These are phyloP conservation scores for Melastoma malabathricum DNA, from an alignment of 345 rosid species.

Conservation along the genomic window DNA sequence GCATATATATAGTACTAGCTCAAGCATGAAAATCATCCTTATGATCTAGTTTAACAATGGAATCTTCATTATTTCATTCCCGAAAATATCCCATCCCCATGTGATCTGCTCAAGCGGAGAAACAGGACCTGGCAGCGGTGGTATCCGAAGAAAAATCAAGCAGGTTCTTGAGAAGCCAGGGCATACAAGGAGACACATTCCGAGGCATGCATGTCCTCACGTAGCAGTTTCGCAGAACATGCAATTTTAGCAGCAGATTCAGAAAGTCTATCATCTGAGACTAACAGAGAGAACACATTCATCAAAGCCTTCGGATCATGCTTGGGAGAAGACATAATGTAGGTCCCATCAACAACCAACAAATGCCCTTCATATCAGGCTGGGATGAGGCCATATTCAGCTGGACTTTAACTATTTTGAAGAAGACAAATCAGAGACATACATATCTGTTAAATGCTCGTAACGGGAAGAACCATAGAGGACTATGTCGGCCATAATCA, in stretches of 20 bases:
- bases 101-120: slow-evolving; percentile 37
- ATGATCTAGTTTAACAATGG: slow-evolving; percentile 16
- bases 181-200: slow-evolving; percentile 70
- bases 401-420: background rate
- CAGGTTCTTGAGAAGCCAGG: slow-evolving; percentile 59
- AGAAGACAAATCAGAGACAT: slow-evolving; percentile 14
- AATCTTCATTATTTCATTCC: slow-evolving; percentile 27
- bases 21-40: slow-evolving; percentile 14
- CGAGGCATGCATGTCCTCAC: slow-evolving; percentile 65
- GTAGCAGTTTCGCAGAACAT: slow-evolving; percentile 59
- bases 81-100: slow-evolving; percentile 77
- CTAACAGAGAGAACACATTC: slow-evolving; percentile 56
- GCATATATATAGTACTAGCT: slow-evolving; percentile 33
- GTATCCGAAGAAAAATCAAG: slow-evolving; percentile 68
- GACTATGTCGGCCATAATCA: slow-evolving; percentile 77
- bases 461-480: slow-evolving; percentile 89
- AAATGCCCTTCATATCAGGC: slow-evolving; percentile 7
- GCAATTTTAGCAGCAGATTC: slow-evolving; percentile 56
- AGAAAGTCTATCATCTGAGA: slow-evolving; percentile 70
- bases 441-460: slow-evolving; percentile 83
- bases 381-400: background rate
- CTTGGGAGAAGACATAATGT: slow-evolving; percentile 52
- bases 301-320: slow-evolving; percentile 53
- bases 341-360: slow-evolving; percentile 60
- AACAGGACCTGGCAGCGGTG: slow-evolving; percentile 50